Evolutionary conservation across 2,329 filamentous ascomycete genomes (phyloP), one percentile per base, ranked within the genome.

Genomic region (Cladosporium sp.): DNA sequence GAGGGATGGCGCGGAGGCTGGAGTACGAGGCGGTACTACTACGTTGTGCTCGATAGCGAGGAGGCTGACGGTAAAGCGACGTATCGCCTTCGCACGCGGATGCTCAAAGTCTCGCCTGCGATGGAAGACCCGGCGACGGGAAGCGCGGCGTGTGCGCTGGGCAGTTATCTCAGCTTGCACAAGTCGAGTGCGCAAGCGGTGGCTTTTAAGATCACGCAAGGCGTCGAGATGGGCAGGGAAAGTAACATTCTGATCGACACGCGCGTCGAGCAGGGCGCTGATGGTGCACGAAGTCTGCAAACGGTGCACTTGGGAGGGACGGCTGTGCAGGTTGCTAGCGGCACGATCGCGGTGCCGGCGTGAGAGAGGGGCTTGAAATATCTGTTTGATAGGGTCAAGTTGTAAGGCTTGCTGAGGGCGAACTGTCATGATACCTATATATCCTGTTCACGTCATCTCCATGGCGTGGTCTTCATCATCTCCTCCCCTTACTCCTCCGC

Each of bases 111-210:
- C 4, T 12, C n/a, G 28, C 69, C 72, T 2, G 24, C 71, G 6
- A 71, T 80, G 8, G 83, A 86, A 70, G 83, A 85, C 72, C 79
- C 83, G 6, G 83, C 82, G 1, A 85, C 82, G 4, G 83, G 83
- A 4, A 82, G 80, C 65, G 83, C 81, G 24, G 81, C 82, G 54
- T 81, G 81, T 68, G 81, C 78, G 38, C 71, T 85, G 61, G 77
- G 77, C 6, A 78, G 77, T 47, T 81, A 81, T 69, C 72, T 82
- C 44, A 79, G 81, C 18, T 67, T 84, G 68, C 24, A 59, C n/a
- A 74, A 76, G 49, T 72, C 36, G 68, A 73, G 34, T 73, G 71
- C 10, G 54, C 57, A 74, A 69, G 74, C 70, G 34, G 71, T 75
- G 67, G 74, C 73, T 65, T 84, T 78, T 69, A 75, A 74, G 28